Conservation (phyloP, 495 filamentous ascomycete species). For the Elaphomyces granulatus region DNA sequence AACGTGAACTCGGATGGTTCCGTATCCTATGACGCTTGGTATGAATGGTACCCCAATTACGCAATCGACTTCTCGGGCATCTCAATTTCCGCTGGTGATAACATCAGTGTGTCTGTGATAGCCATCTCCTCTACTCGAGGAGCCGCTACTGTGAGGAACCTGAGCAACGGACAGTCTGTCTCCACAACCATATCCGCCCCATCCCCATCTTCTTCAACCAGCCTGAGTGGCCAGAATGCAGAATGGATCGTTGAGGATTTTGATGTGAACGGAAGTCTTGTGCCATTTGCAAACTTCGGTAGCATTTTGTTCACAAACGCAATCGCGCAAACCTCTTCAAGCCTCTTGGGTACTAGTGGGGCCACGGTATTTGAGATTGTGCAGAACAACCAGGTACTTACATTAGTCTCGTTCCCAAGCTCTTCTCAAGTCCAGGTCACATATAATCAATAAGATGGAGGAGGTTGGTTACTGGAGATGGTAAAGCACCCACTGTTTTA, state of each 20-base stretch:
- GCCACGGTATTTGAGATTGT: constrained; percentile 38
- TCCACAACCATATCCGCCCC: constrained; percentile 34
- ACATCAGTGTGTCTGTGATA: constrained; percentile 39
- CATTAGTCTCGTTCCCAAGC: constrained; percentile 27
- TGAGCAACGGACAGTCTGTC: constrained; percentile 37
- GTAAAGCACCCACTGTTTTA: no score
- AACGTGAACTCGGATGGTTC: constrained; percentile 24
- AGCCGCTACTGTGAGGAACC: constrained; percentile 41
- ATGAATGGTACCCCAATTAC: constrained; percentile 48
- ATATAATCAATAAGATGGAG: constrained; percentile 9
- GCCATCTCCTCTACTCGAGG: constrained; percentile 34
- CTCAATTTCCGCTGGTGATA: constrained; percentile 38
- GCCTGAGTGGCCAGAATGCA: constrained; percentile 34
- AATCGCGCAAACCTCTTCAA: constrained; percentile 17
- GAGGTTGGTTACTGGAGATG: no score
- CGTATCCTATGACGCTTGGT: constrained; percentile 42
- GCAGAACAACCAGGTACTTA: constrained; percentile 34
- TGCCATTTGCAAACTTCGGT: constrained; percentile 41
- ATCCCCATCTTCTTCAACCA: constrained; percentile 14
- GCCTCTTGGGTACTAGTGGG: constrained; percentile 21
- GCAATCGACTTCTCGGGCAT: constrained; percentile 40
- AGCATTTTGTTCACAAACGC: constrained; percentile 34
- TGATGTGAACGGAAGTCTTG: constrained; percentile 28
- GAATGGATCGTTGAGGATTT: constrained; percentile 59
- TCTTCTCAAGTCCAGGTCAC: constrained; percentile 23